A percentile compares a stretch with the other conserved stretches of the same genome.
Conservation (phyloP, 2,329 filamentous ascomycete genomes). For the Hortaea werneckii region DNA sequence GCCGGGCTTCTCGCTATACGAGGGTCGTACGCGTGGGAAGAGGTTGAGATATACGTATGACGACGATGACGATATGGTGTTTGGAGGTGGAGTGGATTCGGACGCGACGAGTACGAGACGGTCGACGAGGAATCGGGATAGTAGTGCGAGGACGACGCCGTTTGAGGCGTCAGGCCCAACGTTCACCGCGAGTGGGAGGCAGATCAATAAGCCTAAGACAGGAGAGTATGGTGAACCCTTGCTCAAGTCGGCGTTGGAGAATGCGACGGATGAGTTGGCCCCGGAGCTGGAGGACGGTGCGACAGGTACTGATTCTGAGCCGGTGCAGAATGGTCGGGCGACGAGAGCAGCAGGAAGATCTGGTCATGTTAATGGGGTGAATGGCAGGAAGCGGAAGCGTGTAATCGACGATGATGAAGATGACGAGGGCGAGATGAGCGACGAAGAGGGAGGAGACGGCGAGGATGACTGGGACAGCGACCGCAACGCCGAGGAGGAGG, state of each 20-base stretch:
- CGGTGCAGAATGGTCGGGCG: slow-evolving; percentile 33
- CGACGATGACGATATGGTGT: slow-evolving; percentile 66
- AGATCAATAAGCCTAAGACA: slow-evolving; percentile 57
- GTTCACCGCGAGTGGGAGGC: slow-evolving; percentile 76
- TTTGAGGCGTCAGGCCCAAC: slow-evolving; percentile 53
- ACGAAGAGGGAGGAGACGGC: slow-evolving; percentile 48
- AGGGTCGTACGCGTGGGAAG: slow-evolving; percentile 91
- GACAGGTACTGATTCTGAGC: slow-evolving; percentile 37
- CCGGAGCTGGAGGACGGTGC: slow-evolving; percentile 22
- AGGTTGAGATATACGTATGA: slow-evolving; percentile 94
- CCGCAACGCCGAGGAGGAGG: slow-evolving; percentile 49
- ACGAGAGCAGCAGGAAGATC: slow-evolving; percentile 18
- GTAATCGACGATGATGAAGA: slow-evolving; percentile 51
- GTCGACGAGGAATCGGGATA: slow-evolving; percentile 48
- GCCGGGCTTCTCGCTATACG: slow-evolving; percentile 83
- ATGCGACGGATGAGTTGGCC: slow-evolving; percentile 19
- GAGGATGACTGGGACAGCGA: slow-evolving; percentile 63
- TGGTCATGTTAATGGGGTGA: slow-evolving; percentile 19
- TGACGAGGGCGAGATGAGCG: slow-evolving; percentile 53
- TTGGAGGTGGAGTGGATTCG: slow-evolving; percentile 57
- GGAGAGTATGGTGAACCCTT: slow-evolving; percentile 56
- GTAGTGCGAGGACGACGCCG: slow-evolving; percentile 53
- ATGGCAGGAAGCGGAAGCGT: slow-evolving; percentile 36
- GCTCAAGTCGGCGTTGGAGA: slow-evolving; percentile 35
- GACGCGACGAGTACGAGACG: slow-evolving; percentile 56